A percentile compares a stretch with the other conserved stretches of the same genome.
phyloP scores from a whole-genome alignment of 73 alveolate genomes.

The Effrenium voratum region DNA sequence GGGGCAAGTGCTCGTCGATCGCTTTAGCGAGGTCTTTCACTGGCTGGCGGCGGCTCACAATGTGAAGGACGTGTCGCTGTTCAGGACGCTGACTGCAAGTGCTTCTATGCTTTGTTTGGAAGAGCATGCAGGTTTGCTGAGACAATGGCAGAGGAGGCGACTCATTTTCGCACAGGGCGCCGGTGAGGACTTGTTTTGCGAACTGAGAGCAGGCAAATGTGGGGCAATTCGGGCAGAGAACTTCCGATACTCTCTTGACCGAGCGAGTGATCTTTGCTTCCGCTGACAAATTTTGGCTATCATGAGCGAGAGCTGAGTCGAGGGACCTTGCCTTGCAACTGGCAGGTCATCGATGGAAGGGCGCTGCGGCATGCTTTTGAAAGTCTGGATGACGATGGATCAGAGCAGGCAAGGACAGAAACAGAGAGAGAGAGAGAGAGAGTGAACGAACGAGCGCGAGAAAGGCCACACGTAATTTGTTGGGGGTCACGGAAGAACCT shows the following conservation, averaged over 20 bases:
- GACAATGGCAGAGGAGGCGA: constrained; percentile 53
- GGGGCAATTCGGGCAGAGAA: no score
- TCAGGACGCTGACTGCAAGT: neutral
- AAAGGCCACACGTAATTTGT: neutral
- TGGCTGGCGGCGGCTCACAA: constrained; percentile 65
- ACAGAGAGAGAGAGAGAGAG: no score
- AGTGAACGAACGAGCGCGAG: no score
- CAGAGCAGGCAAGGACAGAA: constrained; percentile 34
- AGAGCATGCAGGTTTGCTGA: constrained; percentile 9
- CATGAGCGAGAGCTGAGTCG: no score
- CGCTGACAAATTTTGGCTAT: no score
- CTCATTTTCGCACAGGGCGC: neutral
- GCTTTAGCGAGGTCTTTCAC: constrained; percentile 20
- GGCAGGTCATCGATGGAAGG: constrained; percentile 73
- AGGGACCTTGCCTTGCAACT: neutral
- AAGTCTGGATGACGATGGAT: constrained; percentile 70
- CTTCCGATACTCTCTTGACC: no score
- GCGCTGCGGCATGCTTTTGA: constrained; percentile 88
- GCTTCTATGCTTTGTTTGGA: neutral
- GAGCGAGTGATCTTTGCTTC: no score
- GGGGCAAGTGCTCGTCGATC: no score
- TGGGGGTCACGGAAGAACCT: no score
- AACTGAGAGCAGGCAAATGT: no score
- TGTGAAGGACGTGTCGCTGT: constrained; percentile 10
- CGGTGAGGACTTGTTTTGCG: neutral